Evolutionary conservation across 805 yeast genomes (phyloP), one percentile per base, ranked within the genome.

Genomic region (Yueomyces sinensis): DNA sequence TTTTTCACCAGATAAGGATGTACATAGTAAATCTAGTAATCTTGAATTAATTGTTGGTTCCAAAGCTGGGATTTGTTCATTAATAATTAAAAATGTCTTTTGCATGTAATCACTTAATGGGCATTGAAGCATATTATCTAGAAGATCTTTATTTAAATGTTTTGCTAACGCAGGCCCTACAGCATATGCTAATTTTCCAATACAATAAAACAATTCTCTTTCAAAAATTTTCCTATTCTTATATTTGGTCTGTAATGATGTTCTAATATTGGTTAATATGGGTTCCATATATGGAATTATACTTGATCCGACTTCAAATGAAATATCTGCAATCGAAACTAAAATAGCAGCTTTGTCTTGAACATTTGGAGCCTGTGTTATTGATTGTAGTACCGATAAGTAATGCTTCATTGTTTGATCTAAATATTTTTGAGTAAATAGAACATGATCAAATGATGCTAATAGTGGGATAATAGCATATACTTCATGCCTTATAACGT

Each of bases 151-250:
- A 42, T 84, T 87, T 36, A 91, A 61, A 52, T 83, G 86, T 50
- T 89, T 91, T 0, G 95, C 82, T 37, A 89, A 63, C 0, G 95
- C 94, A 11, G 95, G 93, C 0, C 96, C 96, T 13, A 89, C 83
- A 0, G 97, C 89, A 18, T 70, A 68, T 0, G 95, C 87, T 27
- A 91, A 60, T 57, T 83, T 81, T 0, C 93, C 83, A 30, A 89
- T 68, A 52, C 97, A 91, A 45, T 81, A 82, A 48, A 87, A 89
- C 16, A 89, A 72, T 1, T 94, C 86, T 0, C 82, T 79, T 43
- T 83, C 94, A 30, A 80, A 74, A 32, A 80, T 86, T 49, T 74
- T 78, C 38, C 87, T 67, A 3, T 66, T 56, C 41, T 74, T 72
- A 14, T 58, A 56, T 36, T 58, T 62, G 1, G 60, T 45, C 23